Percentiles rank a stretch among this genome's conserved stretches.
phyloP scores from a whole-genome alignment of 2,329 filamentous ascomycete species.

The Cucurbitaria berberidis region DNA sequence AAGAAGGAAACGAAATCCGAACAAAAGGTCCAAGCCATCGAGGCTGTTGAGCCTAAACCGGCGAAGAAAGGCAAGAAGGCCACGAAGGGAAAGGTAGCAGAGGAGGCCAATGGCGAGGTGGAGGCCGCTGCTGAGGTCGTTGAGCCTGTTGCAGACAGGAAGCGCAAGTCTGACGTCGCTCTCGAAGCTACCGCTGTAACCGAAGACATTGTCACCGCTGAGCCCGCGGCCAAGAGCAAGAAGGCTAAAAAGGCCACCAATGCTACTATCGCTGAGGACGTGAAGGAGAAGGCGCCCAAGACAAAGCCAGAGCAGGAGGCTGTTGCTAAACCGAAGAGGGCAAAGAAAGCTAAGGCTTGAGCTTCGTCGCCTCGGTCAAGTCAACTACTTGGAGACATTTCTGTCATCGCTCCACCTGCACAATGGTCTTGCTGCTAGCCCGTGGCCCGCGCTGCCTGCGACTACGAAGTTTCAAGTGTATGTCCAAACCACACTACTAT shows the following conservation, averaged over 20 bases:
- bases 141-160: conserved; percentile 3
- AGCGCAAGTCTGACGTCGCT: conserved; percentile 28
- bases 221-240: conserved; percentile 24
- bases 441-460: background rate
- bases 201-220: conserved; percentile 9
- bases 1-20: conserved; percentile 32
- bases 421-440: background rate
- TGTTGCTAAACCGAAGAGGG: conserved; percentile 29
- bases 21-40: conserved; percentile 10
- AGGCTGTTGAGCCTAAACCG: conserved; percentile 15
- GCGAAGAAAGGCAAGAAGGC: conserved; percentile 35
- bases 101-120: conserved; percentile 8
- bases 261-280: conserved; percentile 17
- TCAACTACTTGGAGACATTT: background rate
- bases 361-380: background rate
- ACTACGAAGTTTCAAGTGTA: background rate
- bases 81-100: conserved; percentile 18
- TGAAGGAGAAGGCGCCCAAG: conserved; percentile 17
- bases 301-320: conserved; percentile 12
- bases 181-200: conserved; percentile 15
- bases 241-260: conserved; percentile 31
- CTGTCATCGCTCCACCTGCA: background rate
- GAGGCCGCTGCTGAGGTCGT: conserved; percentile 1
- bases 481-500: background rate
- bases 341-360: conserved; percentile 37